Conservation (phyloP, 2,329 filamentous ascomycete species). For the Venturia nashicola region DNA sequence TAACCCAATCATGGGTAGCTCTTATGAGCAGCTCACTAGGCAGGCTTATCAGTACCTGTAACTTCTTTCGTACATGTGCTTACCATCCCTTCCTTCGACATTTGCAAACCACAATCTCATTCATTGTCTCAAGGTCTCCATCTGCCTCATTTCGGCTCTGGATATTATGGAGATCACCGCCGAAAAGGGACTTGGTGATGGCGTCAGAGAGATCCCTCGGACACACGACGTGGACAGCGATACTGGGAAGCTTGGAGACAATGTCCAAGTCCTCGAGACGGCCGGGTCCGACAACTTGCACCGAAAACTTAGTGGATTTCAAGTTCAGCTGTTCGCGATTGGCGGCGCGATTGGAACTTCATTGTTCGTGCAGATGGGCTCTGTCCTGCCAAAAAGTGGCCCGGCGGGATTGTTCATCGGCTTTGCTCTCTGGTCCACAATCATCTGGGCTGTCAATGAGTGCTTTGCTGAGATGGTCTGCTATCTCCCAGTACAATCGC, state of each 20-base stretch:
- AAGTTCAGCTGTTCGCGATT: slow-evolving; percentile 3
- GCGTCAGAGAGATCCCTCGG: background rate
- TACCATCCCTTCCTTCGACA: background rate
- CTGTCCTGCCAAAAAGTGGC: slow-evolving; percentile 39
- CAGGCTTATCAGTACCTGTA: background rate
- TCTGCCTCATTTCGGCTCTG: no score
- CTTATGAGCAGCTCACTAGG: background rate
- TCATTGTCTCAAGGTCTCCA: background rate
- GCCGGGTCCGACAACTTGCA: slow-evolving; percentile 1
- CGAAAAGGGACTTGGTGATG: background rate
- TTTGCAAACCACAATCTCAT: background rate
- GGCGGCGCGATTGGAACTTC: slow-evolving; percentile 29
- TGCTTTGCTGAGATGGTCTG: slow-evolving; percentile 52
- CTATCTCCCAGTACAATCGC: slow-evolving; percentile 49
- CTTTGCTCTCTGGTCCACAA: slow-evolving; percentile 42
- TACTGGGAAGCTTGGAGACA: background rate
- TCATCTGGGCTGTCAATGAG: slow-evolving; percentile 53
- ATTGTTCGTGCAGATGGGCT: slow-evolving; percentile 50
- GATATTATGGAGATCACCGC: background rate
- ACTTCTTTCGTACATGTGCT: background rate
- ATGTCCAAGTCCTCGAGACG: background rate
- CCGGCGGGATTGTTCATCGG: slow-evolving; percentile 45
- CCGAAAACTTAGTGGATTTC: background rate
- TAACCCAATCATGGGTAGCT: background rate
- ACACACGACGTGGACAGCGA: background rate